Base-by-base conservation (phyloP, 2,329 filamentous ascomycete genomes). In the Zasmidium citrigriseum region DNA sequence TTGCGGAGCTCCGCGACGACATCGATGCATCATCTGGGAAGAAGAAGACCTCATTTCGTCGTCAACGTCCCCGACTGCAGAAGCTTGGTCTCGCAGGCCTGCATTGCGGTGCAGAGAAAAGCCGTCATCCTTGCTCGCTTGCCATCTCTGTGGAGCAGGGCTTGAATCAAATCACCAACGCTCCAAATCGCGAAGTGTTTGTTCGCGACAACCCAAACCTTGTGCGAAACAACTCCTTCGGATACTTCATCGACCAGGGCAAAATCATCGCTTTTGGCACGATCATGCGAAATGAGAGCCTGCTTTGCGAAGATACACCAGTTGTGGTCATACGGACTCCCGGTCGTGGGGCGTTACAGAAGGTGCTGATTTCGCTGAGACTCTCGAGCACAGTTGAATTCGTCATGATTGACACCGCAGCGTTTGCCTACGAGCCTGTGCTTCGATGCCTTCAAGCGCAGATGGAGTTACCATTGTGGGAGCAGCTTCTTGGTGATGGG, bases 341-440 rank as follows among this genome's bases (percentile, higher is more conserved):
- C 0, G 80, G 84, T 18, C 68, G 73, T 1, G 60, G 68, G 0
- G 78, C 79, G 0, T 62, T 88, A 1, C 67, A 72, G 0, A 79
- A 79, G 7, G 75, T 82, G 0, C 66, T 90, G 0, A 45, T 75
- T 0, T 77, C 73, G 0, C 66, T 87, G 5, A 73, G 77, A 7
- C 56, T 67, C 0, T 63, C 70, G 0, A 24, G 23, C 23, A 46
- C 53, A 7, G 27, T 62, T 9, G 66, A 75, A 3, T 86, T 90
- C 46, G 69, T 87, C 0, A 72, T 86, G 2, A 82, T 90, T 0
- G 82, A 89, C 45, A 87, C 88, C 0, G 78, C 88, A 0, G 79
- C 87, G 0, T 91, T 90, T 67, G 85, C 88, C 0, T 90, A 86
- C 55, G 85, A 90, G 54, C 89, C 89, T 0, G 79, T 91, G 1